These are phyloP conservation scores for Trypanosomatidae sp. DNA, from an alignment of 208 protist genomes.

Conservation along the genomic window DNA sequence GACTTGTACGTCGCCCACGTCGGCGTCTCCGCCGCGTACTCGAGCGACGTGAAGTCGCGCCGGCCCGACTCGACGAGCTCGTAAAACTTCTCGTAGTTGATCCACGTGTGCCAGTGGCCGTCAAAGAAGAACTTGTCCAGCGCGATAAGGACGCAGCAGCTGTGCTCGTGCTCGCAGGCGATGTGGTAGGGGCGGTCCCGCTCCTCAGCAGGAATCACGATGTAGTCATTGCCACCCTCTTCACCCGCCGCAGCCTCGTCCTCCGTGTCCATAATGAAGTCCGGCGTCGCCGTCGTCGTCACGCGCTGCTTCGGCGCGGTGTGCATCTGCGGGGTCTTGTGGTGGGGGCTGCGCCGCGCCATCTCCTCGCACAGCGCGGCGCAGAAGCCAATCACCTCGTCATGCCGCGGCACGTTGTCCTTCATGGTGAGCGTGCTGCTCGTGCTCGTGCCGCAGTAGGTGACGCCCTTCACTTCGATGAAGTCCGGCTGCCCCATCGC, in stretches of 20 bases:
- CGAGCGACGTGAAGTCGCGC: slow-evolving; percentile 65
- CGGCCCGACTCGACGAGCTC: slow-evolving; percentile 43
- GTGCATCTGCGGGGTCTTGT: slow-evolving; percentile 36
- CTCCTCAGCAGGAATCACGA: slow-evolving; percentile 33
- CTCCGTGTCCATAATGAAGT: too few relatives aligned
- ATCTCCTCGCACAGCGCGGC: slow-evolving; percentile 57
- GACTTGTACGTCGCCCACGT: slow-evolving; percentile 81
- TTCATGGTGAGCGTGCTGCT: slow-evolving; percentile 91
- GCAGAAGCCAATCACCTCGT: slow-evolving; percentile 93
- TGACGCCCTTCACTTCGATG: slow-evolving; percentile 96
- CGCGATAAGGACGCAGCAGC: slow-evolving; percentile 91
- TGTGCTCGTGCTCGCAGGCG: slow-evolving; percentile 93
- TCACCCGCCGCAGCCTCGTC: too few relatives aligned
- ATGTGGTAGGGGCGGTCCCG: slow-evolving; percentile 76
- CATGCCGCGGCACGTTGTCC: slow-evolving; percentile 93
- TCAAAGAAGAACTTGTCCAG: slow-evolving; percentile 83
- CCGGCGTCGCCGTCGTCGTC: slow-evolving; percentile 12
- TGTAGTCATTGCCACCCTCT: too few relatives aligned
- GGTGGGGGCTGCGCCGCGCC: slow-evolving; percentile 39
- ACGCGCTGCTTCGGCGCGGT: background rate
- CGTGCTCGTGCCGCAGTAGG: slow-evolving; percentile 90
- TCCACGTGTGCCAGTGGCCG: slow-evolving; percentile 89
- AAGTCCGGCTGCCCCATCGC: slow-evolving; percentile 92
- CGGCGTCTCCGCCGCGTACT: slow-evolving; percentile 79
- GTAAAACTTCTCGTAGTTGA: slow-evolving; percentile 88